Evolutionary conservation across 2,329 filamentous ascomycete species (phyloP), one percentile per base, ranked within the genome.

Genomic region (Pyricularia sp.): DNA sequence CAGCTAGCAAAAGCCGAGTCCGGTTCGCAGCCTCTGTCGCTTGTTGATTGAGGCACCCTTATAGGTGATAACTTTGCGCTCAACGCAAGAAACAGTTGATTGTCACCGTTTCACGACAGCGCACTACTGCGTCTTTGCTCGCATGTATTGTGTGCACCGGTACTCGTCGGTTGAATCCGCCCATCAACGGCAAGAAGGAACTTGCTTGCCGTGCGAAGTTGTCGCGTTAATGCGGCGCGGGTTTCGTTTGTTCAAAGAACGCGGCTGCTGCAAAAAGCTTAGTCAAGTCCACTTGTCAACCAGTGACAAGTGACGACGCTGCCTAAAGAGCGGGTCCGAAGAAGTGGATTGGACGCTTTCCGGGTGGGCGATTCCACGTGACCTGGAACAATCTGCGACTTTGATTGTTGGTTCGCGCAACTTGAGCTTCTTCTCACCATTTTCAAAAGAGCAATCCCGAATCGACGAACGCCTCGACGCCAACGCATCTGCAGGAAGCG

Each of bases 381-480:
- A 62, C 60, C 22, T 24, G 9, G n/a, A 62, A 40, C 60, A 44
- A 26, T 40, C 60, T 62, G 60, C 60, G 60, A 40, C 60, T 62
- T 40, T 40, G 60, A 33, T 16, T 16, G 60, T 33, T 40, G 60
- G 35, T 61, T 60, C 30, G 62, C 61, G 63, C 59, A 53, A 22
- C 65, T 62, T 62, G 60, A 62, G 60, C 60, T 62, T 62, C 60
- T 62, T 40, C 60, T 24, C 60, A 62, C 31, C 26, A 40, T 62
- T 62, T 33, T 40, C 31, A 62, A 62, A 62, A 62, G 40, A 26
- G 60, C n/a, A 35, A 9, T 13, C 31, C n/a, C 4, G n/a, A 62
- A 40, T 40, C 60, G 40, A 62, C 60, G 31, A 62, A 62, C 60
- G 24, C 31, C 60, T 40, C 60, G 19, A 44, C n/a, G 22, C 33